These are phyloP conservation scores for Endocarpon pusillum DNA, from an alignment of 495 filamentous ascomycete species.

Conservation along the genomic window DNA sequence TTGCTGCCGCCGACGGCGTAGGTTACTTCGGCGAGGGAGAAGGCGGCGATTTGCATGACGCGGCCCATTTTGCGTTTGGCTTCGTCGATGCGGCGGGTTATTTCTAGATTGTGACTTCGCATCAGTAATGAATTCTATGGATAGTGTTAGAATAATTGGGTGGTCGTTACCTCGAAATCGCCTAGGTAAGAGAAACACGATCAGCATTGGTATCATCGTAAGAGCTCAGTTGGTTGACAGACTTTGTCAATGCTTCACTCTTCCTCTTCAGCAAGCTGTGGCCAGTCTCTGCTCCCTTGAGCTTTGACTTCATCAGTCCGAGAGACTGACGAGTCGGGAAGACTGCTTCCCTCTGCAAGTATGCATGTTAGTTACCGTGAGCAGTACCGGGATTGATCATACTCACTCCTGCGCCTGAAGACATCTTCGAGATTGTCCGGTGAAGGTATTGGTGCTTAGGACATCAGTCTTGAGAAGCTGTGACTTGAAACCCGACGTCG, in stretches of 20 bases:
- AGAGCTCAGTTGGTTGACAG: slow-evolving; percentile 8
- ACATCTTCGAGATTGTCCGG: slow-evolving; percentile 23
- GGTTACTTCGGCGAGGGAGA: slow-evolving; percentile 93
- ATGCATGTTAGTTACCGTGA: neutral
- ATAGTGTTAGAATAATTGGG: slow-evolving; percentile 9
- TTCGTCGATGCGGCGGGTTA: slow-evolving; percentile 92
- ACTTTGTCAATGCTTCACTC: slow-evolving; percentile 86
- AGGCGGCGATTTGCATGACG: slow-evolving; percentile 97
- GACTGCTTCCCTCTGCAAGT: slow-evolving; percentile 78
- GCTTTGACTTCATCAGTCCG: slow-evolving; percentile 92
- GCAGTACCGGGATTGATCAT: slow-evolving; percentile 1
- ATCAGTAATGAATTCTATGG: slow-evolving; percentile 12
- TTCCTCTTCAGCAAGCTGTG: slow-evolving; percentile 81
- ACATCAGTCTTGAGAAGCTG: no score
- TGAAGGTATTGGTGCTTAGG: neutral
- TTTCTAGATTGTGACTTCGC: slow-evolving; percentile 42
- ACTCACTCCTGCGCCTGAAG: slow-evolving; percentile 37
- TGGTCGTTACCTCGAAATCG: slow-evolving; percentile 60
- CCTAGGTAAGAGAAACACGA: slow-evolving; percentile 24
- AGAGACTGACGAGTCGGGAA: slow-evolving; percentile 96
- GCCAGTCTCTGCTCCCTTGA: slow-evolving; percentile 88
- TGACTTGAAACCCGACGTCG: no score
- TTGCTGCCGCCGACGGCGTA: slow-evolving; percentile 95
- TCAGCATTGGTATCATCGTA: slow-evolving; percentile 7
- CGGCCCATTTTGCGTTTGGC: slow-evolving; percentile 99